Base-by-base conservation (phyloP, 164 flowering plant genomes). In the Dillenia suffruticosa region DNA sequence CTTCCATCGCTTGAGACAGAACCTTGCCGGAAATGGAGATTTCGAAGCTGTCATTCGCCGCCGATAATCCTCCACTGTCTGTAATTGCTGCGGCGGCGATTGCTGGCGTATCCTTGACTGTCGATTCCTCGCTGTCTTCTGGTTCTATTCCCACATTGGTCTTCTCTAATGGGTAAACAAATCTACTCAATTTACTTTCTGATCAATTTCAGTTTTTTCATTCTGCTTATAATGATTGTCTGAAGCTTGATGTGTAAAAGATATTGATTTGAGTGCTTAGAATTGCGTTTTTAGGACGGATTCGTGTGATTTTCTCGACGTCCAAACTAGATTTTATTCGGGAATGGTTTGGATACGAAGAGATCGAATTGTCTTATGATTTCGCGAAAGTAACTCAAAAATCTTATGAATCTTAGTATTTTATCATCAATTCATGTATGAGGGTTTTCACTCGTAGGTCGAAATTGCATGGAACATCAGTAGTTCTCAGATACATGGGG, bases 401-500 rank as follows among this genome's bases (percentile, higher is more conserved):
- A 32, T 32, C 40, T 4, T 32, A 32, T 5, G 40, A 32, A 32
- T 32, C 40, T 4, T 4, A 32, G 40, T 32, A 32, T 32, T 32
- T 32, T 32, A 6, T 32, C 40, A 32, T 2, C 12, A 19, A 61
- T 12, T 10, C 57, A 44, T 53, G 12, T 24, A 10, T 44, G 10
- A 44, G 19, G 19, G 45, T 16, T 48, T 48, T n/a, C n/a, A n/a
- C 9, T 58, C 56, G 17, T 59, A 81, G 96, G 72, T 45, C 45
- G 58, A 83, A 80, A 62, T 68, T 88, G 77, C 78, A 66, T 13
- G 93, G 97, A 49, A 49, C 70, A 9, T 54, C 59, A 66, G 83
- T 76, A 2, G 72, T 93, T 59, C 76, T 90, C 12, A 79, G 90
- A 0, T 78, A 81, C 64, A 59, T 92, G 63, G 96, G 85, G 56